phyloP scores from a whole-genome alignment of 2,329 filamentous ascomycete genomes.

The Pestalotiopsis sp. region DNA sequence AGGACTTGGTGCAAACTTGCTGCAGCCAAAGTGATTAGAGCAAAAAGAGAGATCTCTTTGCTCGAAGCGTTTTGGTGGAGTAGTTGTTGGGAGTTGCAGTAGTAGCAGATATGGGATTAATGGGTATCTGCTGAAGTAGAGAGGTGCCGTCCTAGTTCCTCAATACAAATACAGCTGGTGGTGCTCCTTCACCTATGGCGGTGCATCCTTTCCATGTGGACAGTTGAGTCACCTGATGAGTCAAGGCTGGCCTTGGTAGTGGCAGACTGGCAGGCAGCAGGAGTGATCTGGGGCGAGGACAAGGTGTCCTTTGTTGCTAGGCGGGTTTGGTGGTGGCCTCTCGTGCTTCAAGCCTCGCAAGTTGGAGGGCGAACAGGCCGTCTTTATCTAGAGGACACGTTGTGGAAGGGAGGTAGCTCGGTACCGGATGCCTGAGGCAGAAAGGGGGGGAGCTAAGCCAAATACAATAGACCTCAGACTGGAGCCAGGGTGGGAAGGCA shows the following conservation, averaged over 20 bases:
- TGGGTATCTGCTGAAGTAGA: constrained; percentile 28
- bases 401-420: constrained; percentile 15
- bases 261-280: constrained; percentile 13
- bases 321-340: neutral
- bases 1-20: constrained; percentile 25
- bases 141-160: constrained; percentile 42
- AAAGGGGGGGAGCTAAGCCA: neutral
- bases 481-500: neutral
- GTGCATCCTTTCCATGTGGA: constrained; percentile 21
- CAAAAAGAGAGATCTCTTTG: constrained; percentile 18
- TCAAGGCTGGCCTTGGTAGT: constrained; percentile 12
- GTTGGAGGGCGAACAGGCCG: constrained; percentile 16
- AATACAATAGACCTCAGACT: neutral
- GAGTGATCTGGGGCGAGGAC: constrained; percentile 12
- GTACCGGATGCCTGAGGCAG: constrained; percentile 8
- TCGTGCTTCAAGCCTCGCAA: constrained; percentile 1
- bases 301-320: constrained; percentile 15
- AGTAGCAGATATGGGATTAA: constrained; percentile 10
- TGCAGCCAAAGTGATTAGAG: constrained; percentile 16
- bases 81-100: constrained; percentile 13
- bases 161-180: constrained; percentile 35
- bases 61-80: constrained; percentile 17
- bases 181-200: constrained; percentile 19
- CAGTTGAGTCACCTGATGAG: constrained; percentile 22
- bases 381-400: constrained; percentile 28